phyloP scores from a whole-genome alignment of 2,329 filamentous ascomycete genomes.

The Davidsoniella eucalypti region DNA sequence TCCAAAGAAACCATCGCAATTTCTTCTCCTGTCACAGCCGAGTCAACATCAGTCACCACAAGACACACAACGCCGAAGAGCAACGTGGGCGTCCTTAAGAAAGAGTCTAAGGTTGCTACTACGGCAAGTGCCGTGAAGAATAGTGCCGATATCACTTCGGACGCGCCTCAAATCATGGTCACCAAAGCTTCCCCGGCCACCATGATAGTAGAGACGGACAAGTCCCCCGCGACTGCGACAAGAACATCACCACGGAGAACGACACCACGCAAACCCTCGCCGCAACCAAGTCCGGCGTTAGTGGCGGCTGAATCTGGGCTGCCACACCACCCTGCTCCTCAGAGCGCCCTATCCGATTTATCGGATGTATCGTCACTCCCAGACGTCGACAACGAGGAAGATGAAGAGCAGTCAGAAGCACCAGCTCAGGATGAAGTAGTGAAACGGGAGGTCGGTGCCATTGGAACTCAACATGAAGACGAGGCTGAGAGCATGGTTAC shows the following conservation, averaged over 20 bases:
- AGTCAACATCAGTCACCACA: background rate
- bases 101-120: background rate
- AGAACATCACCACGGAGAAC: conserved; percentile 2
- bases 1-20: background rate
- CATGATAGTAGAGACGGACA: conserved; percentile 14
- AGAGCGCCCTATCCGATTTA: conserved; percentile 8
- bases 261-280: background rate
- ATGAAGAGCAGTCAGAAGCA: background rate
- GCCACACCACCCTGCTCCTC: conserved; percentile 11
- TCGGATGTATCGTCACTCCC: conserved; percentile 9
- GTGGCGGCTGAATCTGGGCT: conserved; percentile 1
- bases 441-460: conserved; percentile 14
- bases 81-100: conserved; percentile 11
- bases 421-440: background rate
- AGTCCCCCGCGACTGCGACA: background rate
- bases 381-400: conserved; percentile 4
- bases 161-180: conserved; percentile 15
- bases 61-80: conserved; percentile 9
- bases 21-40: background rate
- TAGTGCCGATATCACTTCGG: too few relatives aligned
- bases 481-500: background rate
- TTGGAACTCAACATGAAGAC: background rate
- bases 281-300: background rate
- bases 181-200: conserved; percentile 17
- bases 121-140: background rate